Conservation (phyloP, 331 rosid species). For the Spiraea crenata region DNA sequence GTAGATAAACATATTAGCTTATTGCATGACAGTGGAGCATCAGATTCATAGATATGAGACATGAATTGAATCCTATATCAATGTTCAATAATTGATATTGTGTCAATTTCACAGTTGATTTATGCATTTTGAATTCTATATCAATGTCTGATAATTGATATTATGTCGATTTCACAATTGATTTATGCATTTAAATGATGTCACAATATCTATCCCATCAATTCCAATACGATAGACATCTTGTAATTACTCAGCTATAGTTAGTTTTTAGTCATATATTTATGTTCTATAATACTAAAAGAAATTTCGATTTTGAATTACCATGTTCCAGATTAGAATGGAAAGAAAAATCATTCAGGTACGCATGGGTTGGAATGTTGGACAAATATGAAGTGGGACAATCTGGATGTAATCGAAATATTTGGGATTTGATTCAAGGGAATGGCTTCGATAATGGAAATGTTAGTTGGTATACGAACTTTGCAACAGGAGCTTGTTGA, state of each 20-base stretch:
- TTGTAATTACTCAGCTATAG: too few relatives aligned
- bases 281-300: background rate
- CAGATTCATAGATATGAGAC: background rate
- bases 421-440: background rate
- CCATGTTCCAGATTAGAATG: too few relatives aligned
- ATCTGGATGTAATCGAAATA: background rate
- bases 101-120: background rate
- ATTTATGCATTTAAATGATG: too few relatives aligned
- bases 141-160: background rate
- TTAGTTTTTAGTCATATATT: too few relatives aligned
- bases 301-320: background rate
- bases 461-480: constrained; percentile 1
- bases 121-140: background rate
- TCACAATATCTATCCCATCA: too few relatives aligned
- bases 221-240: too few relatives aligned
- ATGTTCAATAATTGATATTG: background rate
- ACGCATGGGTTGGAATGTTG: background rate
- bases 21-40: background rate
- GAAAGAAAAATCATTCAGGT: background rate
- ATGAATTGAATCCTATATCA: background rate
- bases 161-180: background rate
- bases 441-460: background rate
- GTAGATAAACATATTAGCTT: background rate
- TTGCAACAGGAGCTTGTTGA: background rate
- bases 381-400: background rate